phyloP scores from a whole-genome alignment of 495 filamentous ascomycete genomes.

The Amphirosellinia nigrospora region DNA sequence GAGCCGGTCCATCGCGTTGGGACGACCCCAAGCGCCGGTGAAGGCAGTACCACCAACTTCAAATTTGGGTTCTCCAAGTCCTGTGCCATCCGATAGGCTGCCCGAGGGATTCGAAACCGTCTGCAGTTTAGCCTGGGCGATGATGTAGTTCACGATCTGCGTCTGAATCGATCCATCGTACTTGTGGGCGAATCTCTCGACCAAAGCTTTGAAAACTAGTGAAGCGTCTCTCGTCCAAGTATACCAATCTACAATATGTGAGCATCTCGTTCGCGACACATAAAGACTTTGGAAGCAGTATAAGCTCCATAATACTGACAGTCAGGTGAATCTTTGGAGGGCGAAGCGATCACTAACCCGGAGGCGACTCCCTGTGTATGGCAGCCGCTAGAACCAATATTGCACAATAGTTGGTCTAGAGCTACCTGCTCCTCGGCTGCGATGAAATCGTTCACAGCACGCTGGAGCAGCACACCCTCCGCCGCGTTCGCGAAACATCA shows the following conservation, averaged over 20 bases:
- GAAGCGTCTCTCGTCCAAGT: conserved; percentile 79
- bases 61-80: conserved; percentile 68
- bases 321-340: conserved; percentile 62
- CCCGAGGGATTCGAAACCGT: conserved; percentile 67
- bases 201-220: conserved; percentile 64
- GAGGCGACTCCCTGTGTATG: conserved; percentile 51
- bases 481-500: conserved; percentile 37
- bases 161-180: conserved; percentile 57
- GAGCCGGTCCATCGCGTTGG: conserved; percentile 75
- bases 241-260: conserved; percentile 54
- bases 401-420: conserved; percentile 58
- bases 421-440: conserved; percentile 59
- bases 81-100: conserved; percentile 52
- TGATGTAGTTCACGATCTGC: conserved; percentile 64
- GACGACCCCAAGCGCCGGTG: conserved; percentile 71
- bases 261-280: conserved; percentile 6
- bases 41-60: conserved; percentile 64
- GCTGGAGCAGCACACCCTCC: conserved; percentile 50
- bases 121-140: conserved; percentile 65
- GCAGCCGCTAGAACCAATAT: conserved; percentile 63
- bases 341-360: conserved; percentile 68
- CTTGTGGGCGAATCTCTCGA: conserved; percentile 63
- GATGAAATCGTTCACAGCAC: conserved; percentile 62
- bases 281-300: background rate
- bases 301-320: conserved; percentile 52